phyloP scores from a whole-genome alignment of 2,329 filamentous ascomycete genomes.

The Rhytidhysteron rufulum region DNA sequence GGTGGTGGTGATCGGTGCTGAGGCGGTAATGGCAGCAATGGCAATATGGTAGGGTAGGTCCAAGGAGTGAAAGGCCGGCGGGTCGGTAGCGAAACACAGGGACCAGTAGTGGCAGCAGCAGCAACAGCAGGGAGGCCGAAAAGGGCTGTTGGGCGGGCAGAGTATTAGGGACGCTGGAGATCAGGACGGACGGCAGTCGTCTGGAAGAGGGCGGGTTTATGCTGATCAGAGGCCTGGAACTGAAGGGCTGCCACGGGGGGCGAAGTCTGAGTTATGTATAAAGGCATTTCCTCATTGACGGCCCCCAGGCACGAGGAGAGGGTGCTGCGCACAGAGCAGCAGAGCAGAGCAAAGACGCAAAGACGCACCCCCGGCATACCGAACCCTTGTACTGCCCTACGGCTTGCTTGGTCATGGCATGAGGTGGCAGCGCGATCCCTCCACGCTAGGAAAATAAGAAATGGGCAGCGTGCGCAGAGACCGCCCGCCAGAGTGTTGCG shows the following conservation, averaged over 20 bases:
- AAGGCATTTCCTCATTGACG: slow-evolving; percentile 17
- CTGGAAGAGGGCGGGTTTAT: slow-evolving; percentile 19
- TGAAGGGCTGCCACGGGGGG: slow-evolving; percentile 25
- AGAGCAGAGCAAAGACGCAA: slow-evolving; percentile 26
- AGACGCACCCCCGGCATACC: slow-evolving; percentile 16
- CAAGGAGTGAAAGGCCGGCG: slow-evolving; percentile 19
- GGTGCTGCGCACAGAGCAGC: slow-evolving; percentile 23
- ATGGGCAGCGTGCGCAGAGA: slow-evolving; percentile 20
- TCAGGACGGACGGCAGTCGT: slow-evolving; percentile 2
- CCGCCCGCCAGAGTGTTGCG: slow-evolving; percentile 22
- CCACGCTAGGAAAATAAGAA: slow-evolving; percentile 36
- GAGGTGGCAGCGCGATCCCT: slow-evolving; percentile 31
- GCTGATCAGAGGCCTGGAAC: slow-evolving; percentile 32
- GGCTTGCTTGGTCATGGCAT: slow-evolving; percentile 25
- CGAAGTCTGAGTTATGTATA: slow-evolving; percentile 35
- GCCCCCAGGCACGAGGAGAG: slow-evolving; percentile 30
- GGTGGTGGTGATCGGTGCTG: slow-evolving; percentile 14
- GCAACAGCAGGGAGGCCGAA: slow-evolving; percentile 6
- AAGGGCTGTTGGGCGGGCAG: neutral
- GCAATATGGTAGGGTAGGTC: too few relatives aligned
- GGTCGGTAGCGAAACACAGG: slow-evolving; percentile 18
- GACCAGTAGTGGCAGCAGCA: too few relatives aligned
- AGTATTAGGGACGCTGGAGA: neutral
- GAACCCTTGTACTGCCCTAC: slow-evolving; percentile 33
- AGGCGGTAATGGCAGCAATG: slow-evolving; percentile 22